A percentile compares a stretch with the other conserved stretches of the same genome.
These are phyloP conservation scores for Takashimella tepidaria DNA, from an alignment of 1,284 basidiomycete species.

Conservation along the genomic window DNA sequence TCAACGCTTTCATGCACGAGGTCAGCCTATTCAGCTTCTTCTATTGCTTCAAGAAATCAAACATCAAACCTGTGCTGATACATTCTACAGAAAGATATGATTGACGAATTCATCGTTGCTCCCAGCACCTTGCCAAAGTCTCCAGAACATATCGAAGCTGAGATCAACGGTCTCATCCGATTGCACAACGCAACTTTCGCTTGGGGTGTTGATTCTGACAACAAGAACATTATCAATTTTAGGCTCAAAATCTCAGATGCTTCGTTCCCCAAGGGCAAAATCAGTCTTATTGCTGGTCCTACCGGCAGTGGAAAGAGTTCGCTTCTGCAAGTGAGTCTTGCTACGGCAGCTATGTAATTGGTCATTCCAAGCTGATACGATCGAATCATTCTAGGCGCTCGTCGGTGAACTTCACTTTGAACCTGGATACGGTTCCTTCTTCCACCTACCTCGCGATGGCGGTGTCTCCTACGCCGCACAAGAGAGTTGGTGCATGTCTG, in stretches of 20 bases:
- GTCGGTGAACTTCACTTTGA: constrained; percentile 52
- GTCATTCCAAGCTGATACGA: constrained; percentile 10
- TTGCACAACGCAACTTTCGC: constrained; percentile 40
- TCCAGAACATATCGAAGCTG: constrained; percentile 31
- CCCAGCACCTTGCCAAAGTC: constrained; percentile 5
- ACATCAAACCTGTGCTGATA: too few species aligned
- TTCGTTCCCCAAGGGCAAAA: constrained; percentile 54
- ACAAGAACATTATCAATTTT: constrained; percentile 46
- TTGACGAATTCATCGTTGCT: constrained; percentile 49
- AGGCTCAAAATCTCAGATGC: constrained; percentile 54
- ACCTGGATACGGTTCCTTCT: constrained; percentile 56
- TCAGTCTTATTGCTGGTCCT: constrained; percentile 62
- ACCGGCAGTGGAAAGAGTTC: constrained; percentile 49
- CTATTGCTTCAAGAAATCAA: too few species aligned
- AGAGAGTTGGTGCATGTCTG: constrained; percentile 60
- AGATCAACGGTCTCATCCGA: constrained; percentile 34
- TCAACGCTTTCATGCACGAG: constrained; percentile 52
- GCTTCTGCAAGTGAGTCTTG: constrained; percentile 37
- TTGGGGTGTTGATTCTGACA: constrained; percentile 33
- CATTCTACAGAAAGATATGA: constrained; percentile 55
- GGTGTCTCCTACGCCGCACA: constrained; percentile 71
- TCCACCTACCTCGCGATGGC: constrained; percentile 59
- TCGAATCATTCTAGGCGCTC: too few species aligned
- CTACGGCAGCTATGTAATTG: too few species aligned
- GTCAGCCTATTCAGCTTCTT: constrained; percentile 38